Conservation (phyloP, 306 rosid genomes). For the Lotus japonicus region DNA sequence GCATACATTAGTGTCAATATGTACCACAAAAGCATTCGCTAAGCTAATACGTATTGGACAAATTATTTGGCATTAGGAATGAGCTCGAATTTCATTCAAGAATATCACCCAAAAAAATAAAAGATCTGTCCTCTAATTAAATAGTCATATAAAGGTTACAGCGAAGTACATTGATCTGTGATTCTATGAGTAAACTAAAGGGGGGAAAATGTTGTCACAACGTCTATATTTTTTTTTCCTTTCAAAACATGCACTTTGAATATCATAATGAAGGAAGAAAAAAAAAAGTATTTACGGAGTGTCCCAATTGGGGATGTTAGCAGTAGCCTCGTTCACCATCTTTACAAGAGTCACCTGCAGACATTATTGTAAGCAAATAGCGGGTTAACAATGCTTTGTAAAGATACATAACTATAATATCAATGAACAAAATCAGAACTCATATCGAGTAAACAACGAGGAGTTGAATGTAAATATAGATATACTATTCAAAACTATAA, state of each 20-base stretch:
- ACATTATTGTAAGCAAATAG: conserved; percentile 3
- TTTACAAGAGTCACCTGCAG: conserved; percentile 80
- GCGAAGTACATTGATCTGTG: conserved; percentile 20
- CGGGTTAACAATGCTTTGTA: conserved; percentile 3
- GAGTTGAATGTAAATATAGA: background rate
- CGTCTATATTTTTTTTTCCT: background rate
- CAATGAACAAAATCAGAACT: background rate
- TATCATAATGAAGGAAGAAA: background rate
- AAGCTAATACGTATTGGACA: background rate
- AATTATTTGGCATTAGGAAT: no score
- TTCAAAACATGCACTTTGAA: background rate
- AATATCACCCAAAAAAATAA: background rate
- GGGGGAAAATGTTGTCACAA: background rate
- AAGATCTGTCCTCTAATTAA: background rate
- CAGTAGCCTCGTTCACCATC: conserved; percentile 88
- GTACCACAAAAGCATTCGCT: background rate
- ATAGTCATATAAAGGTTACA: background rate
- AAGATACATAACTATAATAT: background rate
- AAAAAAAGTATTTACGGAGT: conserved; percentile 24
- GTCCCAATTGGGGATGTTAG: conserved; percentile 77
- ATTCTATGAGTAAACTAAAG: conserved; percentile 13
- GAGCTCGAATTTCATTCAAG: conserved; percentile 9
- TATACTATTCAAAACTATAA: background rate
- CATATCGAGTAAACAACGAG: no score
- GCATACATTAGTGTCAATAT: background rate